A percentile compares a stretch with the other conserved stretches of the same genome.
These are phyloP conservation scores for Apiospora sp. DNA, from an alignment of 2,329 filamentous ascomycete species.

Conservation along the genomic window DNA sequence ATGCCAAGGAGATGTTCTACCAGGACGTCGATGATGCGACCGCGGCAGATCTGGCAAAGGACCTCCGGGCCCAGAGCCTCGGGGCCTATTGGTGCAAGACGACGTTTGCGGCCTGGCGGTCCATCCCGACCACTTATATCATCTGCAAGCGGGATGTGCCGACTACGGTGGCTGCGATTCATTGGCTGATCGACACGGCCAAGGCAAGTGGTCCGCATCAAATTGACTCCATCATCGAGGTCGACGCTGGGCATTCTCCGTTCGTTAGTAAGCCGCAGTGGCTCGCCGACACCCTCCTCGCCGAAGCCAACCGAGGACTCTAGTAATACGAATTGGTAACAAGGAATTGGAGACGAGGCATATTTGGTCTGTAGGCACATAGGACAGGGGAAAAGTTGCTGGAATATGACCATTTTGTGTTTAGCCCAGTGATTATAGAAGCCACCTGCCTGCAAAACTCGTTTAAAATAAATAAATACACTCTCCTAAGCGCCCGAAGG, in stretches of 20 bases:
- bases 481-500: too few relatives aligned
- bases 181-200: slow-evolving; percentile 32
- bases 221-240: slow-evolving; percentile 34
- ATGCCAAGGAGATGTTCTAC: slow-evolving; percentile 38
- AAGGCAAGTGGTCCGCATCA: slow-evolving; percentile 26
- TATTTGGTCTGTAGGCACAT: too few relatives aligned
- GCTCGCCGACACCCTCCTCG: slow-evolving; percentile 32
- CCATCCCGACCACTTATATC: slow-evolving; percentile 36
- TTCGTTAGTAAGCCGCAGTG: slow-evolving; percentile 36
- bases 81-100: slow-evolving; percentile 34
- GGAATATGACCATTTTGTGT: too few relatives aligned
- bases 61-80: slow-evolving; percentile 36
- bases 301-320: slow-evolving; percentile 22
- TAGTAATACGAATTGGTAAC: too few relatives aligned
- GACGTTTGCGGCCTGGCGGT: slow-evolving; percentile 36
- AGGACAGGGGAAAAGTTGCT: too few relatives aligned
- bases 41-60: slow-evolving; percentile 31
- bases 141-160: slow-evolving; percentile 30
- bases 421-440: too few relatives aligned
- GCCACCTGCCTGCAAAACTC: too few relatives aligned
- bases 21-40: slow-evolving; percentile 35
- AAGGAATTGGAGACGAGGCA: too few relatives aligned
- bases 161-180: slow-evolving; percentile 29
- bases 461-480: too few relatives aligned
- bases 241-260: slow-evolving; percentile 36